Conservation (phyloP, 73 alveolate genomes). For the Tetrahymena malaccensis region DNA sequence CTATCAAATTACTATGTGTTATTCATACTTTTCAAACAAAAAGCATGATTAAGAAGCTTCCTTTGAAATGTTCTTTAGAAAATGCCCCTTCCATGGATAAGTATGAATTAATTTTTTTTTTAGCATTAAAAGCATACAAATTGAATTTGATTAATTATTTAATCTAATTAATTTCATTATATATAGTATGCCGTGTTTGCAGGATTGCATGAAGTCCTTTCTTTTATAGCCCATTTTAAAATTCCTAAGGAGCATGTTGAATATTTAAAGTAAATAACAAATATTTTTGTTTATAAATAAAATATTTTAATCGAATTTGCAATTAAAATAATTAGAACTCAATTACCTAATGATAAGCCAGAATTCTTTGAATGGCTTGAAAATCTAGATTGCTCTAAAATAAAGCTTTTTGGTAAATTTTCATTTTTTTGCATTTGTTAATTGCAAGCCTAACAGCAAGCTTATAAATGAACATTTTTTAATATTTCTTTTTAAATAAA, state of each 20-base stretch:
- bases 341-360: constrained; percentile 47
- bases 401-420: constrained; percentile 36
- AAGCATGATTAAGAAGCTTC: constrained; percentile 52
- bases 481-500: neutral
- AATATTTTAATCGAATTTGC: neutral
- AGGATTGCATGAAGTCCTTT: constrained; percentile 65
- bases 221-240: constrained; percentile 44
- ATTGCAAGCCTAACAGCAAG: neutral
- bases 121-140: neutral
- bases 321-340: neutral
- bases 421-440: neutral
- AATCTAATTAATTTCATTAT: neutral
- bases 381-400: constrained; percentile 17
- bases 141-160: neutral
- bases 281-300: neutral
- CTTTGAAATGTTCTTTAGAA: constrained; percentile 64
- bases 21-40: constrained; percentile 52
- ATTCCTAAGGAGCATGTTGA: constrained; percentile 54
- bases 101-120: neutral
- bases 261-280: constrained; percentile 17
- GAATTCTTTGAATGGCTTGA: constrained; percentile 58
- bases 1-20: constrained; percentile 38
- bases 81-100: constrained; percentile 65
- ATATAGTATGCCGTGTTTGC: constrained; percentile 45
- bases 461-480: neutral